These are phyloP conservation scores for Eucalyptus victrix DNA, from an alignment of 345 rosid species.

Conservation along the genomic window DNA sequence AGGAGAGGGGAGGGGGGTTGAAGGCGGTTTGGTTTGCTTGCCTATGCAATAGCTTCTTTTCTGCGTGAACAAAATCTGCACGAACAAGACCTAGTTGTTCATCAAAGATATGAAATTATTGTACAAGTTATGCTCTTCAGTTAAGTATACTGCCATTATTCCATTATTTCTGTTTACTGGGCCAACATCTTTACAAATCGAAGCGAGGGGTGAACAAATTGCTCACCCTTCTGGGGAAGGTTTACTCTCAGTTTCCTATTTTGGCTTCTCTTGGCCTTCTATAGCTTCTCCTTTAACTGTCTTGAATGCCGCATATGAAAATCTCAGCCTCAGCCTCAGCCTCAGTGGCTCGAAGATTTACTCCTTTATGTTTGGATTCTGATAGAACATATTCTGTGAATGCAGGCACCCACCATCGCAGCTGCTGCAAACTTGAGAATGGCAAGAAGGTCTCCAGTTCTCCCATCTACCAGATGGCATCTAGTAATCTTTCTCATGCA, in stretches of 20 bases:
- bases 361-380: background rate
- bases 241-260: conserved; percentile 1
- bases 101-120: background rate
- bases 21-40: background rate
- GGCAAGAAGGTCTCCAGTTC: conserved; percentile 97
- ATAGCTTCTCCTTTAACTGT: background rate
- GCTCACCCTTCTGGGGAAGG: conserved; percentile 85
- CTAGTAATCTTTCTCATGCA: conserved; percentile 72
- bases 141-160: background rate
- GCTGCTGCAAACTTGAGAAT: conserved; percentile 88
- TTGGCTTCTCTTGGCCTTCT: background rate
- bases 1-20: background rate
- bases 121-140: background rate
- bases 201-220: conserved; percentile 83
- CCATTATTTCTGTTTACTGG: conserved; percentile 6
- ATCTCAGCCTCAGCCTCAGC: background rate
- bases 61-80: background rate
- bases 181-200: conserved; percentile 68
- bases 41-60: background rate
- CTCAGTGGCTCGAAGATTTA: background rate
- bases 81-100: background rate
- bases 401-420: conserved; percentile 80
- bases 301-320: background rate
- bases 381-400: background rate
- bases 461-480: conserved; percentile 22